A percentile compares a stretch with the other conserved stretches of the same genome.
Conservation (phyloP, 1,284 basidiomycete species). For the Ustilago crameri region DNA sequence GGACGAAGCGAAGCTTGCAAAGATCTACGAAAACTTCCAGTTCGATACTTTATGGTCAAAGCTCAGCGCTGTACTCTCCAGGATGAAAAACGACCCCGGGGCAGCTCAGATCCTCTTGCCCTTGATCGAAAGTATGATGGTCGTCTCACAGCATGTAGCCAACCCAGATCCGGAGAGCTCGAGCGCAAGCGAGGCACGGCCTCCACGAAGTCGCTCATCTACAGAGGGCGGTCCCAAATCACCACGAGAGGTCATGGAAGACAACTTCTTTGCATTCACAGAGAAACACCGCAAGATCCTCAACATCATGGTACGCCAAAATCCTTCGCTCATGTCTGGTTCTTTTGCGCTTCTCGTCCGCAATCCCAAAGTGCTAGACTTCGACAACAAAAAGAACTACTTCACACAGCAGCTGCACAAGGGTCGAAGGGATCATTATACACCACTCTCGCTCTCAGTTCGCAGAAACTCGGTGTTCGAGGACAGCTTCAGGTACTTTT, state of each 20-base stretch:
- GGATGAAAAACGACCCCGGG: conserved; percentile 61
- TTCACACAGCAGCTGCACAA: conserved; percentile 96
- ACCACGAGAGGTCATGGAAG: conserved; percentile 72
- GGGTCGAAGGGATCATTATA: conserved; percentile 79
- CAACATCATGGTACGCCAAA: conserved; percentile 97
- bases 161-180: conserved; percentile 35
- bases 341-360: conserved; percentile 95
- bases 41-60: conserved; percentile 62
- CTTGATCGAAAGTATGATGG: conserved; percentile 77
- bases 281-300: conserved; percentile 93
- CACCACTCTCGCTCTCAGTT: conserved; percentile 88
- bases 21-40: conserved; percentile 65
- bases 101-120: conserved; percentile 65
- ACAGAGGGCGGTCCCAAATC: conserved; percentile 35
- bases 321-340: conserved; percentile 96
- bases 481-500: conserved; percentile 92
- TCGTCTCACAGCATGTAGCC: conserved; percentile 88
- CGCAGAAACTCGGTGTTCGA: conserved; percentile 94
- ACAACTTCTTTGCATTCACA: conserved; percentile 92
- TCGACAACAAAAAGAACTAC: conserved; percentile 99
- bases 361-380: conserved; percentile 96
- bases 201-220: conserved; percentile 40
- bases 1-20: conserved; percentile 59
- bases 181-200: conserved; percentile 26
- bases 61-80: conserved; percentile 60